phyloP scores from a whole-genome alignment of 257 asterid genomes.

The Solanum dulcamara region DNA sequence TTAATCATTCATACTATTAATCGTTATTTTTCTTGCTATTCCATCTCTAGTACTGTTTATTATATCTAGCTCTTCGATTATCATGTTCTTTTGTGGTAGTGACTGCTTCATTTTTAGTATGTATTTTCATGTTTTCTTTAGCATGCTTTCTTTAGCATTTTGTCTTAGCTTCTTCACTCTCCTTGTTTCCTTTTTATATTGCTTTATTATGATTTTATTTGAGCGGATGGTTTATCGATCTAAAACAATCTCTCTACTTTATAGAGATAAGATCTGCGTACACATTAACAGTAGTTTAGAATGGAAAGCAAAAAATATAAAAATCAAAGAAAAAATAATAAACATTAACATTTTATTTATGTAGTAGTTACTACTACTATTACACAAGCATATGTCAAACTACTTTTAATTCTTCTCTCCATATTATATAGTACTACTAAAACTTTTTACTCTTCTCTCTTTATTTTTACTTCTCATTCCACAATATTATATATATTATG shows the following conservation, averaged over 20 bases:
- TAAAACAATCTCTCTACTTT: rapidly evolving
- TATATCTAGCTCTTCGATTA: background rate
- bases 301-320: background rate
- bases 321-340: background rate
- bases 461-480: background rate
- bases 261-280: rapidly evolving
- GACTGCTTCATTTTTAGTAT: background rate
- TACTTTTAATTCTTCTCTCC: background rate
- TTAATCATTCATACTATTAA: no score
- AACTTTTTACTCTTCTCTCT: background rate
- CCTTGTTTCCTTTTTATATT: background rate
- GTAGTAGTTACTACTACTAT: background rate
- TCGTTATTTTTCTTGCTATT: background rate
- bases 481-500: background rate
- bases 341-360: background rate
- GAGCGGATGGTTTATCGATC: background rate
- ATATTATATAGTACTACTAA: background rate
- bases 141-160: background rate
- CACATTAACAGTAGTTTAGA: background rate
- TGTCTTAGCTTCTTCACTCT: background rate
- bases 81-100: background rate
- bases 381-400: background rate
- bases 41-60: background rate
- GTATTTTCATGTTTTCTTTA: background rate
- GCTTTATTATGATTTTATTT: no score